These are phyloP conservation scores for Brettanomyces sp. DNA, from an alignment of 805 yeast genomes.

Conservation along the genomic window DNA sequence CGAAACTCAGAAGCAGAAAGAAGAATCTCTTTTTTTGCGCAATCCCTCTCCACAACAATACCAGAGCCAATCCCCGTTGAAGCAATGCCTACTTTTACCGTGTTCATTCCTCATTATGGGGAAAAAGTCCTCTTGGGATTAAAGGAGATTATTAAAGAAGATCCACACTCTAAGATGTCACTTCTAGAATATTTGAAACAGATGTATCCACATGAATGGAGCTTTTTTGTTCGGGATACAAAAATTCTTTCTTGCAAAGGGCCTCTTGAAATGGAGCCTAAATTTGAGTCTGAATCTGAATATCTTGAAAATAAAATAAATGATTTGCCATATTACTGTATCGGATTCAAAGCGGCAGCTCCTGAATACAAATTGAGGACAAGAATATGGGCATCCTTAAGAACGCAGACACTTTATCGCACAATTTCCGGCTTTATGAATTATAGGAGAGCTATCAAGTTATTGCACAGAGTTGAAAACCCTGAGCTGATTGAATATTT, in stretches of 20 bases:
- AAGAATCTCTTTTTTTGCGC: slow-evolving; percentile 45
- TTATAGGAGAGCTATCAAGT: slow-evolving; percentile 62
- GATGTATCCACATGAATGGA: slow-evolving; percentile 72
- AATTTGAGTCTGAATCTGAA: slow-evolving; percentile 22
- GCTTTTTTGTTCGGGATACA: slow-evolving; percentile 66
- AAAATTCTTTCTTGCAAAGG: slow-evolving; percentile 54
- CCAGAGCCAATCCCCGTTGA: slow-evolving; percentile 39
- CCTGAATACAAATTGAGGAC: slow-evolving; percentile 62
- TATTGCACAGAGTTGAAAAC: slow-evolving; percentile 60
- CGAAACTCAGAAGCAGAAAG: slow-evolving; percentile 42
- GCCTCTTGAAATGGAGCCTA: slow-evolving; percentile 23
- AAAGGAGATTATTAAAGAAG: slow-evolving; percentile 38
- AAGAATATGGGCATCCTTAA: slow-evolving; percentile 77
- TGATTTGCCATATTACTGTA: slow-evolving; percentile 61
- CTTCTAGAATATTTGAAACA: slow-evolving; percentile 72
- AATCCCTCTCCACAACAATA: slow-evolving; percentile 37
- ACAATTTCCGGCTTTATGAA: slow-evolving; percentile 81
- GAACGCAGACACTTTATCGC: slow-evolving; percentile 77
- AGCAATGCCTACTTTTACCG: slow-evolving; percentile 43
- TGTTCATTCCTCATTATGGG: slow-evolving; percentile 42
- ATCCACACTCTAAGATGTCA: slow-evolving; percentile 38
- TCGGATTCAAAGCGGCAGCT: slow-evolving; percentile 63
- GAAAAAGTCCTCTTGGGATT: slow-evolving; percentile 37
- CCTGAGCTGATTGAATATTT: slow-evolving; percentile 37
- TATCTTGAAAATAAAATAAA: slow-evolving; percentile 34